Conservation (phyloP, 768 basidiomycete genomes). For the Glaciozyma antarctica region DNA sequence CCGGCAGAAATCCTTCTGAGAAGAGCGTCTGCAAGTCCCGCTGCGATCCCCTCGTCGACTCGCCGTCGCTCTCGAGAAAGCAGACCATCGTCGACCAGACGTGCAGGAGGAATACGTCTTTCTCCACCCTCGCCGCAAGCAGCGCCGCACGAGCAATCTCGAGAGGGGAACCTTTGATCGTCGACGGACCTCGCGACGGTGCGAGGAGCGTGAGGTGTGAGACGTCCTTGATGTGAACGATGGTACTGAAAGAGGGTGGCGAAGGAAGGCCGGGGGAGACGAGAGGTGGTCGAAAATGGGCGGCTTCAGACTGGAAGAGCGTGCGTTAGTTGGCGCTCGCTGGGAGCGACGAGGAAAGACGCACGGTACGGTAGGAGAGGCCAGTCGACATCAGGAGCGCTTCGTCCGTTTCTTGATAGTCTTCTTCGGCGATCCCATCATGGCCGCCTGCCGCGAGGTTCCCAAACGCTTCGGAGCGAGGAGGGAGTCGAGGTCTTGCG, state of each 20-base stretch:
- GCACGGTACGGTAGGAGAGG: constrained; percentile 9
- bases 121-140: neutral
- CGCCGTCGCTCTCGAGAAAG: constrained; percentile 17
- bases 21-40: constrained; percentile 7
- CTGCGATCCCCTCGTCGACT: neutral
- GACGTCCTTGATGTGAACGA: constrained; percentile 31
- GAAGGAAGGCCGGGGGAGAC: neutral
- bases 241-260: constrained; percentile 20
- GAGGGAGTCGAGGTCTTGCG: constrained; percentile 5
- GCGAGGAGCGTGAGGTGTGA: constrained; percentile 24
- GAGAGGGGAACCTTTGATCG: constrained; percentile 12
- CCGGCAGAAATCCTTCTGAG: constrained; percentile 19
- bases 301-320: neutral
- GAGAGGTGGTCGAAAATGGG: neutral
- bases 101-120: constrained; percentile 17
- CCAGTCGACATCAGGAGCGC: constrained; percentile 16
- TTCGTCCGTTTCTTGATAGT: constrained; percentile 29
- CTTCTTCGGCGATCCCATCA: constrained; percentile 11
- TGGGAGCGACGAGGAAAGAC: neutral
- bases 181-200: neutral
- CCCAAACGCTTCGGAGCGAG: constrained; percentile 28
- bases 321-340: neutral
- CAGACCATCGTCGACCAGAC: constrained; percentile 23
- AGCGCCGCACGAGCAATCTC: constrained; percentile 17
- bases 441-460: constrained; percentile 10